Conservation (phyloP, 441 rosid genomes). For the Populus tomentosa region DNA sequence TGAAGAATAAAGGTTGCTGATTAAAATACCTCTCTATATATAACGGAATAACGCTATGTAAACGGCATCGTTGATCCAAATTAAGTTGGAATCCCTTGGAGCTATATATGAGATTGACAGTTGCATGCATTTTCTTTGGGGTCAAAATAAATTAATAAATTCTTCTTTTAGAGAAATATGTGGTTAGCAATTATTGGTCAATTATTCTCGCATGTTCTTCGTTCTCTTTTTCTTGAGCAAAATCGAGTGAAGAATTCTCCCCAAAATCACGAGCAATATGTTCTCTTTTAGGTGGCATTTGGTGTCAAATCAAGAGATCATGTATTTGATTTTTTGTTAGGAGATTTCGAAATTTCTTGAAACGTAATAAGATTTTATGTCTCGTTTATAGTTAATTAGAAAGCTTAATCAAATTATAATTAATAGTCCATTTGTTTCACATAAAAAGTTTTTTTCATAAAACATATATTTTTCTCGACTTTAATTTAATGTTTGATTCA, state of each 20-base stretch:
- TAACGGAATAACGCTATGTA: constrained; percentile 7
- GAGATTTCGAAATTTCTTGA: no score
- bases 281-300: background rate
- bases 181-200: background rate
- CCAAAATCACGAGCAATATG: background rate
- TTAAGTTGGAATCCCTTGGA: background rate
- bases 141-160: background rate
- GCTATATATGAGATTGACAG: background rate
- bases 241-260: no score
- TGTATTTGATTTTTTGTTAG: no score
- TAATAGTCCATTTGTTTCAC: no score
- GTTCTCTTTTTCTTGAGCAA: background rate
- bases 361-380: no score
- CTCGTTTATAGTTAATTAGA: no score
- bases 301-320: no score
- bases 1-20: background rate
- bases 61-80: background rate
- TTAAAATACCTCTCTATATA: no score
- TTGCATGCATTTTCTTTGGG: background rate
- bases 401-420: no score
- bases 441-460: no score
- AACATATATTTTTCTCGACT: no score
- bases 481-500: no score
- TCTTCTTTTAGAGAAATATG: background rate
- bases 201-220: background rate